Conservation (phyloP, 1,284 basidiomycete genomes). For the Cutaneotrichosporon arboriforme region DNA sequence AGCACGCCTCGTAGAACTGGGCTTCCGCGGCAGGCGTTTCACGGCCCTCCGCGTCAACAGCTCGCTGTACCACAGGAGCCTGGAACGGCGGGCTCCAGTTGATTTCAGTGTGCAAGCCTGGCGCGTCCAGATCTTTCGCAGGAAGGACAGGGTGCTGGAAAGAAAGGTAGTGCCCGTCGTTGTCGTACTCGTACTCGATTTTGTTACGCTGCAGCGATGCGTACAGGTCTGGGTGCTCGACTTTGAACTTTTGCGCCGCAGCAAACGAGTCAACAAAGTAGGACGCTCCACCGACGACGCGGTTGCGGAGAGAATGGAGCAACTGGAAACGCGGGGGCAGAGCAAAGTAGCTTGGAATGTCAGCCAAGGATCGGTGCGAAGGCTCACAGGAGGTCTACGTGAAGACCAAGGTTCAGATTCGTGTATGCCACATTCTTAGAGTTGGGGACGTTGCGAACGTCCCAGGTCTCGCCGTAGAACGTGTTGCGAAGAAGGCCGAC, state of each 20-base stretch:
- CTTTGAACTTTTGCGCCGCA: slow-evolving; percentile 53
- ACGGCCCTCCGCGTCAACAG: slow-evolving; percentile 4
- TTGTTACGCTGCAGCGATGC: slow-evolving; percentile 54
- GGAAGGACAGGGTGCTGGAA: slow-evolving; percentile 74
- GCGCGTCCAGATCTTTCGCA: not conserved
- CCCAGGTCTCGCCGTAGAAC: slow-evolving; percentile 88
- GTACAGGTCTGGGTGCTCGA: slow-evolving; percentile 49
- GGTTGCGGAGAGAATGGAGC: slow-evolving; percentile 80
- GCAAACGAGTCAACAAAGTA: slow-evolving; percentile 81
- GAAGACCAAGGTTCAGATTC: slow-evolving; percentile 77
- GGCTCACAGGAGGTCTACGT: slow-evolving; percentile 87
- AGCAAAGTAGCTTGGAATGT: slow-evolving; percentile 69
- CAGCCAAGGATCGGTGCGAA: not conserved
- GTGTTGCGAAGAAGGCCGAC: slow-evolving; percentile 78
- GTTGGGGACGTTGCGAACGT: slow-evolving; percentile 67
- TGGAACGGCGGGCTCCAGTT: slow-evolving; percentile 98
- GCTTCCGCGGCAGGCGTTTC: slow-evolving; percentile 30
- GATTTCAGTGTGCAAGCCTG: slow-evolving; percentile 52
- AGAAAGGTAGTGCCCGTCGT: slow-evolving; percentile 81
- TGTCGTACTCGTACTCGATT: slow-evolving; percentile 85
- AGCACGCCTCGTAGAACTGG: slow-evolving; percentile 62
- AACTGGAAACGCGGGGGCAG: slow-evolving; percentile 82
- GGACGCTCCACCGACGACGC: slow-evolving; percentile 74
- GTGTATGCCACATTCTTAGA: slow-evolving; percentile 94
- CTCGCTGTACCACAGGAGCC: slow-evolving; percentile 48